Evolutionary conservation across 2,329 filamentous ascomycete species (phyloP).

Genomic region (Cladorrhinum sp.): DNA sequence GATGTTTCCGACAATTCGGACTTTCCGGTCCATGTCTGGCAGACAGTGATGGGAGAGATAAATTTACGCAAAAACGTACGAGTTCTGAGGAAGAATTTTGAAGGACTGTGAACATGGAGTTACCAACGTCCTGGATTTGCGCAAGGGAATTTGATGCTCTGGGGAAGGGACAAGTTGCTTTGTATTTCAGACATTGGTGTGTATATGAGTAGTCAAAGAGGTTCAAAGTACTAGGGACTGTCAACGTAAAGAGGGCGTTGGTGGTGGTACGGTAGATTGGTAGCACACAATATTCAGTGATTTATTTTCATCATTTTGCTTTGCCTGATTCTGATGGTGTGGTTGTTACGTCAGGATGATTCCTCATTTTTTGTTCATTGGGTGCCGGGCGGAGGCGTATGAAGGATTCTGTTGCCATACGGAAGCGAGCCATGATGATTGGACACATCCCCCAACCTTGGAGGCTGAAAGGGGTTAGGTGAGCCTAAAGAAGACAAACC

Average conservation of each 20-base stretch:
- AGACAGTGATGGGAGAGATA: not conserved
- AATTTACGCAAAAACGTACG: not conserved
- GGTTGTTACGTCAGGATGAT: not conserved
- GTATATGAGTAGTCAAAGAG: not conserved
- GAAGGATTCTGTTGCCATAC: not conserved
- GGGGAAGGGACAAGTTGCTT: not conserved
- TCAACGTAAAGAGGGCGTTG: not conserved
- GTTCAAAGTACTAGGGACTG: not conserved
- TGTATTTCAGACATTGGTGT: not conserved
- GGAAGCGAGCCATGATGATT: not conserved
- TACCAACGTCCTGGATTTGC: not conserved
- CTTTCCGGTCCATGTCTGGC: conserved; percentile 12
- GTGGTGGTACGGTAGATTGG: not conserved
- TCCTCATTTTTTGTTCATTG: not conserved
- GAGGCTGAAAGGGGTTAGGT: not conserved
- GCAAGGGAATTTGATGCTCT: not conserved
- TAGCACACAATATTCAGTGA: not conserved
- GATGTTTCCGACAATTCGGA: conserved; percentile 50
- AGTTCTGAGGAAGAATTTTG: not conserved
- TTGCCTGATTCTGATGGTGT: not conserved
- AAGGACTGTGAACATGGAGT: not conserved
- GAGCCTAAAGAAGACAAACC: not conserved
- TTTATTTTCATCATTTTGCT: not conserved
- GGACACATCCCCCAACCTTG: not conserved
- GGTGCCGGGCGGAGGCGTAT: not conserved